A percentile compares a stretch with the other conserved stretches of the same genome.
These are phyloP conservation scores for Malus orientalis DNA, from an alignment of 306 rosid species.

Conservation along the genomic window DNA sequence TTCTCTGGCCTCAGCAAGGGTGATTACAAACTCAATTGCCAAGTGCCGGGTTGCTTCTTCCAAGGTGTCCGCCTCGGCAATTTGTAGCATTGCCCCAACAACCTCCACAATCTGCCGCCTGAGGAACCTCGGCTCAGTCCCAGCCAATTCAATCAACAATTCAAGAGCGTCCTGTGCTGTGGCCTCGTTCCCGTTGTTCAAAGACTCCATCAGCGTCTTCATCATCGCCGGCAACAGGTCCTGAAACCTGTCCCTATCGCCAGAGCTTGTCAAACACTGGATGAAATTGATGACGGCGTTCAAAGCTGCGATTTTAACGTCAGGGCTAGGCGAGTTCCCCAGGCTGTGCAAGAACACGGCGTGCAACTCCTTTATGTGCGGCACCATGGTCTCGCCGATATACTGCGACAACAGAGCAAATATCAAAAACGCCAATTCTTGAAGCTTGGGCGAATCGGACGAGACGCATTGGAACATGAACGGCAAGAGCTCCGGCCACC, in stretches of 20 bases:
- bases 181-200: constrained; percentile 80
- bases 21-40: constrained; percentile 91
- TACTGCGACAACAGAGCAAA: constrained; percentile 90
- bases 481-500: constrained; percentile 85
- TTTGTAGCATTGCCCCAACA: constrained; percentile 86
- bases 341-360: constrained; percentile 69
- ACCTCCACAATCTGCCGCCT: constrained; percentile 82
- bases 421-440: constrained; percentile 76
- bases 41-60: constrained; percentile 90
- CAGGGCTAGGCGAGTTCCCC: constrained; percentile 43
- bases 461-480: constrained; percentile 91
- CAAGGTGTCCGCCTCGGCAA: constrained; percentile 76
- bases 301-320: constrained; percentile 75
- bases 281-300: constrained; percentile 91
- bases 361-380: constrained; percentile 74
- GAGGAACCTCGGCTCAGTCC: constrained; percentile 82
- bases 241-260: constrained; percentile 84
- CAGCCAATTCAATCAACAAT: constrained; percentile 80
- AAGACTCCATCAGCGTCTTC: constrained; percentile 73
- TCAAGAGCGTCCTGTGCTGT: constrained; percentile 94
- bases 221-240: constrained; percentile 90
- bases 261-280: constrained; percentile 71
- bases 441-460: constrained; percentile 68
- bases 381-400: constrained; percentile 72
- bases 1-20: constrained; percentile 93